Evolutionary conservation across 1,139 yeast species (phyloP).

Genomic region (Debaryomyces singareniensis): DNA sequence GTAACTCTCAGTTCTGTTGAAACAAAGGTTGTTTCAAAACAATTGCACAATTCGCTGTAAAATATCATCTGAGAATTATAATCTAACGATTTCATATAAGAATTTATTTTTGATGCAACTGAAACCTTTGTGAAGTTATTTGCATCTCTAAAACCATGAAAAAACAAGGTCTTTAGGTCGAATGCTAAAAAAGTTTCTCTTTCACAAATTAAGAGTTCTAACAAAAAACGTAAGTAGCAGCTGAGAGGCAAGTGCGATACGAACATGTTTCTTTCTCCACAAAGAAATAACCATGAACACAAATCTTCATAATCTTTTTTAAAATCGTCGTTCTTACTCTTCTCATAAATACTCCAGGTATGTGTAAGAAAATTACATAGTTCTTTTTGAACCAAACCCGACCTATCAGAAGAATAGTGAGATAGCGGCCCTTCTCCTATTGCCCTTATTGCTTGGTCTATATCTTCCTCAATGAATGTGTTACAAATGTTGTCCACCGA

Average conservation of each 20-base stretch:
- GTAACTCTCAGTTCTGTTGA: constrained; percentile 36
- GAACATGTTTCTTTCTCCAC: constrained; percentile 22
- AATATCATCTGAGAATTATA: constrained; percentile 16
- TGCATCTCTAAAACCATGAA: constrained; percentile 9
- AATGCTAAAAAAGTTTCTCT: constrained; percentile 3
- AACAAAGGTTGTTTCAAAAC: constrained; percentile 27
- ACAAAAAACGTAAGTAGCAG: too few relatives aligned
- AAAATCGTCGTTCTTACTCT: constrained; percentile 11
- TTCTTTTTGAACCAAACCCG: constrained; percentile 23
- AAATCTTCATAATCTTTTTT: constrained; percentile 31
- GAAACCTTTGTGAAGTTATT: constrained; percentile 15
- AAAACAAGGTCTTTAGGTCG: constrained; percentile 8
- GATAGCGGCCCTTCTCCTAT: constrained; percentile 28
- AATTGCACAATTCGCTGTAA: constrained; percentile 24
- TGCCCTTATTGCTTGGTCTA: not conserved
- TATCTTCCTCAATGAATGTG: not conserved
- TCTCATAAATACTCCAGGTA: constrained; percentile 9
- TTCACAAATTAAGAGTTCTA: too few relatives aligned
- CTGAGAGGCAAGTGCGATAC: constrained; percentile 17
- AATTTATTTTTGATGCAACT: constrained; percentile 7
- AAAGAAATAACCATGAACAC: constrained; percentile 23
- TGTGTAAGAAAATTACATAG: constrained; percentile 19
- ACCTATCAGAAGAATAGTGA: constrained; percentile 23
- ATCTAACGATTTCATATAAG: constrained; percentile 3
- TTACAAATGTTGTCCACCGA: not conserved